Percentiles rank a stretch among this genome's conserved stretches.
Conservation (phyloP, 371 early-diverging fungal species). For the Mucor indicus region DNA sequence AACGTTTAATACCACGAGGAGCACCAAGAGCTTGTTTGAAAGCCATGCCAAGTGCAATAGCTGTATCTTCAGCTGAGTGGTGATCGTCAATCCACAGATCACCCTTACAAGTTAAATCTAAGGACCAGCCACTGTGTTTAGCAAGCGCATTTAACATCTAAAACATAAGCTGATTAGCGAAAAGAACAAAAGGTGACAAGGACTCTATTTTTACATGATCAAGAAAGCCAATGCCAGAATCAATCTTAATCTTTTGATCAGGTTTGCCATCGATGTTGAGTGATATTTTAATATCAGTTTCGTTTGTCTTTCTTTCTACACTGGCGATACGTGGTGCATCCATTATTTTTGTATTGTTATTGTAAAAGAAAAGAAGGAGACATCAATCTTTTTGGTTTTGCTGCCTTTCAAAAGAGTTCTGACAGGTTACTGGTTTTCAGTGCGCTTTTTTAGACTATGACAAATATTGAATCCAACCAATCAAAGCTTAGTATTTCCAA, state of each 20-base stretch:
- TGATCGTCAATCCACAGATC: slow-evolving; percentile 97
- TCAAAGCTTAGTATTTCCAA: no score
- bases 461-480: no score
- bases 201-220: slow-evolving; percentile 97
- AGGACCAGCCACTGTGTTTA: slow-evolving; percentile 90
- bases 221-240: slow-evolving; percentile 95
- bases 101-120: slow-evolving; percentile 78
- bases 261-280: slow-evolving; percentile 60
- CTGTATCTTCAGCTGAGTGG: slow-evolving; percentile 96
- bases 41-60: slow-evolving; percentile 89
- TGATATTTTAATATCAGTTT: slow-evolving; percentile 81
- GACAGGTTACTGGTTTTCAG: no score
- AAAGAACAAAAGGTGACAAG: no score
- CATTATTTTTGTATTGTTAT: no score
- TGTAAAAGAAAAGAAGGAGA: no score
- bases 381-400: no score
- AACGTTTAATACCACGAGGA: slow-evolving; percentile 89
- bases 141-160: slow-evolving; percentile 96
- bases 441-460: no score
- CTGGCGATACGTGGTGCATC: slow-evolving; percentile 53
- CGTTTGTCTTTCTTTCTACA: slow-evolving; percentile 86
- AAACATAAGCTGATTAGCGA: neutral
- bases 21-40: slow-evolving; percentile 91
- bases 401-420: no score
- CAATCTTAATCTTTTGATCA: slow-evolving; percentile 70